Percentiles rank a stretch among this genome's conserved stretches.
Conservation (phyloP, 441 rosid species). For the Gossypium gossypioides region DNA sequence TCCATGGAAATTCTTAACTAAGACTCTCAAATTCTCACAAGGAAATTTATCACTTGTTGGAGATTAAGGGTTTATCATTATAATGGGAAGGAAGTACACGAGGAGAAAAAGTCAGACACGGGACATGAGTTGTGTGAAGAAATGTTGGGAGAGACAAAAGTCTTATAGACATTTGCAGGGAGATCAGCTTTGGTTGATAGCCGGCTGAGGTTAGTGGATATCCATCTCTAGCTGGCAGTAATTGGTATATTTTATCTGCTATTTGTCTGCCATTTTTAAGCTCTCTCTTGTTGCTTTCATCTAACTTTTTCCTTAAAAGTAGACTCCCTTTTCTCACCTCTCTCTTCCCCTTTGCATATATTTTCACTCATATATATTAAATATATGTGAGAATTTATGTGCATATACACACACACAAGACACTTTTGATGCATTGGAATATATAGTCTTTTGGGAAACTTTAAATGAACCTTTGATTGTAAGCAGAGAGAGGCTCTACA, state of each 20-base stretch:
- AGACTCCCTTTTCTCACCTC: neutral
- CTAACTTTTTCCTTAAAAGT: conserved; percentile 5
- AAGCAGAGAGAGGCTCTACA: neutral
- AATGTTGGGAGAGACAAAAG: conserved; percentile 25
- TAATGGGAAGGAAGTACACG: neutral
- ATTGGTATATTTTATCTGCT: neutral
- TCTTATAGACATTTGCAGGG: conserved; percentile 4
- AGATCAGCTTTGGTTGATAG: conserved; percentile 20
- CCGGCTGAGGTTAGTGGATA: conserved; percentile 26
- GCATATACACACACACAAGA: neutral
- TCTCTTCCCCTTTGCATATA: neutral
- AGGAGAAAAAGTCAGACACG: conserved; percentile 11
- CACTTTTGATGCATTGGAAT: neutral
- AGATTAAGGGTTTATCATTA: neutral
- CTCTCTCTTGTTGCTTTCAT: conserved; percentile 26
- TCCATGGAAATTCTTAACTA: conserved; percentile 23
- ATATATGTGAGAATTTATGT: neutral
- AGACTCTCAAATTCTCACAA: neutral
- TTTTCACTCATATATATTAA: neutral
- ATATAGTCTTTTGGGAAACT: neutral
- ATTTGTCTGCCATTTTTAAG: conserved; percentile 15
- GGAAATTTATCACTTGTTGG: neutral
- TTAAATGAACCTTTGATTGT: neutral
- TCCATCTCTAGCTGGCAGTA: neutral
- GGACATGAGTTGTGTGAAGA: conserved; percentile 18